Evolutionary conservation across 139 green algal genomes (phyloP), one percentile per base, ranked within the genome.

Genomic region (Coelastrella sp.): DNA sequence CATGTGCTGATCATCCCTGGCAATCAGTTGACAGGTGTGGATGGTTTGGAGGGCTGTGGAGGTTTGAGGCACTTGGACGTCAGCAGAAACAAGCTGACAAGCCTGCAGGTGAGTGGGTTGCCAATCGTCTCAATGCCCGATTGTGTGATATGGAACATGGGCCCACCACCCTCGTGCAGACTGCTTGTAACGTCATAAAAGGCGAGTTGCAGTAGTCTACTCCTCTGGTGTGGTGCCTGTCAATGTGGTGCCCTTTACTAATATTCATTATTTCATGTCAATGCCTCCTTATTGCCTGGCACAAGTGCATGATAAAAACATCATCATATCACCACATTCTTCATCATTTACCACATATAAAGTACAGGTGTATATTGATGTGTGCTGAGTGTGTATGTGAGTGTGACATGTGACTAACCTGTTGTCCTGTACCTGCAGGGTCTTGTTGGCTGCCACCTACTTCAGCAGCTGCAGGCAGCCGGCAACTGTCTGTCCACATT

Each of bases 41-140:
- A 35, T 11, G 80, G 88, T 8, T 59, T 91, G 65, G n/a, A 78
- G 59, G 88, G 65, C 57, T 91, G 88, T 56, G 10, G 22, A 8
- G 61, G 24, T 20, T 24, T 91, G 19, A 59, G 66, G 35, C 58
- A 79, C 20, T 59, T 91, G n/a, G 88, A 91, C 57, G 79, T 88
- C n/a, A 88, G 88, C 80, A 74, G 80, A 24, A 91, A 91, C 80
- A 58, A 75, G 5, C 56, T 91, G 19, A 91, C 88, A 19, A 58
- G 68, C 68, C 24, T 91, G n/a, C 75, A 84, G 84, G 84, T 88
- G 27, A 9, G 17, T 9, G 12, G 63, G 9, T 70, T 70, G 63
- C 12, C 63, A 70, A 14, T 70, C 12, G 14, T 20, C 12, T 14
- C 15, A 14, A 70, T 17, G 19, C 15, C 22, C 3, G 35, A 49